phyloP scores from a whole-genome alignment of 139 green algal genomes.

The Chlorella sp. region DNA sequence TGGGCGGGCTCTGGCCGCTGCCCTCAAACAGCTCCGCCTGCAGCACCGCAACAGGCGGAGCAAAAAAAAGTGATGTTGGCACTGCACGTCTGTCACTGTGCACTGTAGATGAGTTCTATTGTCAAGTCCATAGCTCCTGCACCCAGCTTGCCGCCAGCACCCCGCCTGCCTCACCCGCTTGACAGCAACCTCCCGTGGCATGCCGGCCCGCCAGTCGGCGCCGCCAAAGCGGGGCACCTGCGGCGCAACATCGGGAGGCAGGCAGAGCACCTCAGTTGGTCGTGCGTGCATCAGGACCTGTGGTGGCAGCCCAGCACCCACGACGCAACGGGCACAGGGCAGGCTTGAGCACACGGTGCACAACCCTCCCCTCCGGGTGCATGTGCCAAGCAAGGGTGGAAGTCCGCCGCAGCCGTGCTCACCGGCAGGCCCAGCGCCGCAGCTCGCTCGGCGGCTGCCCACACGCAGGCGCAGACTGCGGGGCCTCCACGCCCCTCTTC shows the following conservation, averaged over 20 bases:
- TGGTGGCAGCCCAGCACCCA: not conserved
- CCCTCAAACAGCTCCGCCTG: constrained; percentile 10
- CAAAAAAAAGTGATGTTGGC: not conserved
- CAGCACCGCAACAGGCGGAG: no score
- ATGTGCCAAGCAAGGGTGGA: not conserved
- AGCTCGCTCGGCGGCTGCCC: not conserved
- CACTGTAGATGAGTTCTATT: no score
- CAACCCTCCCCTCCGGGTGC: not conserved
- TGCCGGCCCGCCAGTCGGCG: not conserved
- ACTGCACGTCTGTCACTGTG: not conserved
- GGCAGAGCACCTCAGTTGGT: not conserved
- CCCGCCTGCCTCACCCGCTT: constrained; percentile 3
- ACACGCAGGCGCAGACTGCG: not conserved
- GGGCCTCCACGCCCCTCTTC: not conserved
- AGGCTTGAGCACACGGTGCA: no score
- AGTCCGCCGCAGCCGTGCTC: not conserved
- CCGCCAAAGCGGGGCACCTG: constrained; percentile 15
- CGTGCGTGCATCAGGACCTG: no score
- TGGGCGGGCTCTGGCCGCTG: constrained; percentile 5
- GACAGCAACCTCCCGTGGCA: not conserved
- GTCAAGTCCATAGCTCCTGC: not conserved
- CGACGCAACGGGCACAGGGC: no score
- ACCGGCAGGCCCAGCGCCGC: not conserved
- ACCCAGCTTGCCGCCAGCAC: not conserved
- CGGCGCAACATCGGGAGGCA: not conserved